These are phyloP conservation scores for Mastigamoeba balamuthi DNA, from an alignment of 78 protist genomes.

Conservation along the genomic window DNA sequence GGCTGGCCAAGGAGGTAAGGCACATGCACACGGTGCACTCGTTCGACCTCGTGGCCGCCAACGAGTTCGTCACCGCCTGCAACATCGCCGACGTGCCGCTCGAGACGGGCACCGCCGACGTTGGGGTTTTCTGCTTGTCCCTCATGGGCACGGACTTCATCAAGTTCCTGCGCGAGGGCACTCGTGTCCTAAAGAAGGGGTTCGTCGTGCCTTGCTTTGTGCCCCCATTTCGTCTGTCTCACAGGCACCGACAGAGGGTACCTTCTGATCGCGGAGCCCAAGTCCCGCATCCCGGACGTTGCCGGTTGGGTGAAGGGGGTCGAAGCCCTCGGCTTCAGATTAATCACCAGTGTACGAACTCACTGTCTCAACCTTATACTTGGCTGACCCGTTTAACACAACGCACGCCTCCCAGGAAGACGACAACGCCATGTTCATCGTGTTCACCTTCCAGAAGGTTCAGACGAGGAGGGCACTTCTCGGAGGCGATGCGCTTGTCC, in stretches of 20 bases:
- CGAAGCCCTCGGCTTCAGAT: conserved; percentile 4
- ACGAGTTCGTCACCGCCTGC: conserved; percentile 35
- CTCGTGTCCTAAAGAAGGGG: conserved; percentile 5
- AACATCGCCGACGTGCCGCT: conserved; percentile 60
- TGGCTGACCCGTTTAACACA: background rate
- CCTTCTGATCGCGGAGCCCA: conserved; percentile 26
- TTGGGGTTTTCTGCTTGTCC: conserved; percentile 40
- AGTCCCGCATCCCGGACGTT: background rate
- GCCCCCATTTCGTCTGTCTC: background rate
- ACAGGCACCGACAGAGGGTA: conserved; percentile 6
- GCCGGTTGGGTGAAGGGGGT: background rate
- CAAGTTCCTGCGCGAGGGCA: conserved; percentile 43
- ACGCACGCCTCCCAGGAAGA: background rate
- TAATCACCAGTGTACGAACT: background rate
- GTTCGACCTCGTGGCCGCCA: conserved; percentile 47
- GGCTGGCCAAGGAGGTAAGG: background rate
- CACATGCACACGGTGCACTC: conserved; percentile 33
- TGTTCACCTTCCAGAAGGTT: conserved; percentile 2
- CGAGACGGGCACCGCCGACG: conserved; percentile 3
- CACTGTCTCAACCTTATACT: background rate
- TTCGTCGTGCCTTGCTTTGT: background rate
- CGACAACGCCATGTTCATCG: background rate
- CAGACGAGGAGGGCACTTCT: background rate
- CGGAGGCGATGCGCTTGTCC: background rate
- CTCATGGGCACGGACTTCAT: conserved; percentile 54